These are phyloP conservation scores for Solanum commersonii DNA, from an alignment of 257 asterid species.

Conservation along the genomic window DNA sequence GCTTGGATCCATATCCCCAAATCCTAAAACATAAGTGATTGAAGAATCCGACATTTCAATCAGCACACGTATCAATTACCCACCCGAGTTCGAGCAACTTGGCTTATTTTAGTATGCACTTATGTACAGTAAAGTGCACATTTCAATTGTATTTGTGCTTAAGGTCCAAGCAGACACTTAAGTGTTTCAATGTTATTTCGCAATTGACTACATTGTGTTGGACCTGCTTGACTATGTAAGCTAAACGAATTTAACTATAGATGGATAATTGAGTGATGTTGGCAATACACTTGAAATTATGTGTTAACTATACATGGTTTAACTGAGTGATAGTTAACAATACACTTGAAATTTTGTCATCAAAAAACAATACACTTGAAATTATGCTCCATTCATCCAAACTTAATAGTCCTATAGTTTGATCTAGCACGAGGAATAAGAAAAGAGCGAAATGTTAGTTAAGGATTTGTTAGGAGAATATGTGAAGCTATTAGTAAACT, in stretches of 20 bases:
- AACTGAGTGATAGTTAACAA: background rate
- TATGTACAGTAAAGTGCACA: background rate
- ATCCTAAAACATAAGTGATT: background rate
- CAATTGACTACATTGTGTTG: background rate
- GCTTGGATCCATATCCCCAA: background rate
- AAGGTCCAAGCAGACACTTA: background rate
- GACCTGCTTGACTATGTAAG: background rate
- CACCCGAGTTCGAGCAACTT: background rate
- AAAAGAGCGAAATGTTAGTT: background rate
- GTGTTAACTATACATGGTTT: background rate
- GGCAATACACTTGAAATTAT: background rate
- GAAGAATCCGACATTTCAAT: background rate
- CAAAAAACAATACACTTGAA: background rate
- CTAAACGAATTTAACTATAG: background rate
- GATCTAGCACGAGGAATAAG: background rate
- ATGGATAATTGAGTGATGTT: background rate
- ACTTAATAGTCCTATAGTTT: background rate
- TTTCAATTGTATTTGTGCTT: background rate
- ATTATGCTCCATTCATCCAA: background rate
- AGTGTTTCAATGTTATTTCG: background rate
- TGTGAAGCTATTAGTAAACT: background rate
- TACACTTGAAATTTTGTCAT: background rate
- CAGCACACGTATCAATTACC: background rate
- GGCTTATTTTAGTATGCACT: background rate
- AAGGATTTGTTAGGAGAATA: background rate